Conservation (phyloP, 2,329 filamentous ascomycete species). For the Endocalyx cinctus region DNA sequence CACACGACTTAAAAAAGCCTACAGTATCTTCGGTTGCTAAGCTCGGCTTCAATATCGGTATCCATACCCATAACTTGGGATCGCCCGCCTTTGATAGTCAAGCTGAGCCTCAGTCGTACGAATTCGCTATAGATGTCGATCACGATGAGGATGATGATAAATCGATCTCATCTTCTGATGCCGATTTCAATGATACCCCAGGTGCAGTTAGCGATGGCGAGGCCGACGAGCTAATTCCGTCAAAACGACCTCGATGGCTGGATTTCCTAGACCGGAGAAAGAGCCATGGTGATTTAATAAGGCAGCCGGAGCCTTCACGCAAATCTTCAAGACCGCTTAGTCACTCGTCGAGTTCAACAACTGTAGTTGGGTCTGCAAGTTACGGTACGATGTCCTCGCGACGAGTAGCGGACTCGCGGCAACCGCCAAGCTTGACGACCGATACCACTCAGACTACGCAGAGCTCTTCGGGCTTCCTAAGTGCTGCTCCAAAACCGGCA, state of each 20-base stretch:
- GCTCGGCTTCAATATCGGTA: slow-evolving; percentile 65
- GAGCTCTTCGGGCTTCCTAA: slow-evolving; percentile 9
- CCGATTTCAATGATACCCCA: slow-evolving; percentile 32
- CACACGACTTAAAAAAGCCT: slow-evolving; percentile 57
- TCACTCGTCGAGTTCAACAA: slow-evolving; percentile 8
- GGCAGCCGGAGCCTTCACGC: slow-evolving; percentile 24
- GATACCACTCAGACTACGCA: slow-evolving; percentile 10
- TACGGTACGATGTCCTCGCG: slow-evolving; percentile 22
- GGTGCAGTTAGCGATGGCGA: slow-evolving; percentile 39
- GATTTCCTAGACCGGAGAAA: slow-evolving; percentile 25
- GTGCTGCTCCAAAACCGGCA: slow-evolving; percentile 2
- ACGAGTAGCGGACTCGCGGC: background rate
- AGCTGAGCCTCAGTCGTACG: slow-evolving; percentile 10
- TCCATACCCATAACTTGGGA: slow-evolving; percentile 69
- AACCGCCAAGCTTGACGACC: background rate
- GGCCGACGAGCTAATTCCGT: slow-evolving; percentile 29
- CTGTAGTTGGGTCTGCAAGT: too few species aligned
- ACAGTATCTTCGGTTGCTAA: slow-evolving; percentile 47
- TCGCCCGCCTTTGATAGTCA: slow-evolving; percentile 49
- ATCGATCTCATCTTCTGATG: slow-evolving; percentile 18
- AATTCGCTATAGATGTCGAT: too few species aligned
- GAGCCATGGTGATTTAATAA: slow-evolving; percentile 37
- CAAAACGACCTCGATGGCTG: slow-evolving; percentile 21
- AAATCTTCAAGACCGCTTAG: slow-evolving; percentile 14
- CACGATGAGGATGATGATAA: slow-evolving; percentile 21